Base-by-base conservation (phyloP, 2,329 filamentous ascomycete genomes). In the Cladobotryum mycophilum region DNA sequence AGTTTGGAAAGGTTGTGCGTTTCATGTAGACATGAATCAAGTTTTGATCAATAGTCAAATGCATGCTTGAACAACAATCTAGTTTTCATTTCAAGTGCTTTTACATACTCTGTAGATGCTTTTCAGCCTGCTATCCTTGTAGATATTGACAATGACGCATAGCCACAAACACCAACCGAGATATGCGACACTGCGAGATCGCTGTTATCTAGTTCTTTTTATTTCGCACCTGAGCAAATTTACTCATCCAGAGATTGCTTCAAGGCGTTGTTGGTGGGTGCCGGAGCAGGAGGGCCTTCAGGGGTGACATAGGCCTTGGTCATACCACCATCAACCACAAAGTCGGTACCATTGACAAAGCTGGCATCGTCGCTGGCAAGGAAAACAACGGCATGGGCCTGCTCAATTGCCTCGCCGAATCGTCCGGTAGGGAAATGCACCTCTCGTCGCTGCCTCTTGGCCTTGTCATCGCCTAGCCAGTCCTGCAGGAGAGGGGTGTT, bases 281-380 rank as follows among this genome's bases (percentile, higher is more conserved):
- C 75, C 11, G 71, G 58, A 0, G 73, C 59, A 8, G 81, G 64
- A 13, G 78, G 73, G 3, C 83, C 83, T 68, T 85, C 81, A 2
- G 83, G 72, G 1, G 83, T 86, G 25, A 86, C 82, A 68, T 96
- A 97, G 41, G 90, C 88, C 78, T 88, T 96, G 62, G 84, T 92
- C 88, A 99, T 89, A 53, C 92, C 92, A 52, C 93, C 93, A 63
- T 99, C 93, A 22, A 97, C 90, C 4, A 95, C 86, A 72, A 97
- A 95, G 66, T 97, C 93, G 53, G 83, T 86, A 11, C 88, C 90
- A 58, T 93, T 95, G 63, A 95, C 87, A 61, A 95, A 95, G 74
- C 86, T 89, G 63, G 85, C 84, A 75, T 95, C 89, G 59, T 95
- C 89, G 58, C 85, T 90, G 8, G 89, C 89, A 54, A 95, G 71